A percentile compares a stretch with the other conserved stretches of the same genome.
These are phyloP conservation scores for Pittosporum tobira DNA, from an alignment of 129 eudicot genomes.

Conservation along the genomic window DNA sequence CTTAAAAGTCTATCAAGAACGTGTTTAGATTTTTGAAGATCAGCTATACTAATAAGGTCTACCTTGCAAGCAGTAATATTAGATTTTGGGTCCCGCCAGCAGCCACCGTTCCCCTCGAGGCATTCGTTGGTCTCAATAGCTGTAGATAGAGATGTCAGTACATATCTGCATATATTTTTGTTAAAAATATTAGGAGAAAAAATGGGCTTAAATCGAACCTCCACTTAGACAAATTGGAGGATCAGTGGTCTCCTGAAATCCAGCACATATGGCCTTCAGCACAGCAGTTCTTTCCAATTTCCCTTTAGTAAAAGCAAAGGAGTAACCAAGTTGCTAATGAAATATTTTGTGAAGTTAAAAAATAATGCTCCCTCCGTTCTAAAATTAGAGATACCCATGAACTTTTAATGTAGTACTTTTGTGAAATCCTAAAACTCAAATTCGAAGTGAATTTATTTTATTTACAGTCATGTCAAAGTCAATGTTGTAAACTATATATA, in stretches of 20 bases:
- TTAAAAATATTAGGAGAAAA: neutral
- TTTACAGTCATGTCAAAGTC: too few species aligned
- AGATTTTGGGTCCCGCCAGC: constrained; percentile 62
- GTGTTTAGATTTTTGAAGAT: neutral
- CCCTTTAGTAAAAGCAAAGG: constrained; percentile 29
- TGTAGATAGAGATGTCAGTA: constrained; percentile 15
- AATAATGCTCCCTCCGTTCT: too few species aligned
- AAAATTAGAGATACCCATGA: too few species aligned
- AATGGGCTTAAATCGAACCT: constrained; percentile 31
- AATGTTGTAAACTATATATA: too few species aligned
- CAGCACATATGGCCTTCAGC: constrained; percentile 80
- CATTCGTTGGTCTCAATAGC: constrained; percentile 91
- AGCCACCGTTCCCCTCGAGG: constrained; percentile 78
- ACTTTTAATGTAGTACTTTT: too few species aligned
- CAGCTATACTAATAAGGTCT: neutral
- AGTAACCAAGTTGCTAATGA: neutral
- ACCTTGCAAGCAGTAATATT: constrained; percentile 89
- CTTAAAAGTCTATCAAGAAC: neutral
- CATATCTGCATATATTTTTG: neutral
- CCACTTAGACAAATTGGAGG: constrained; percentile 83
- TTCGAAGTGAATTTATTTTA: too few species aligned
- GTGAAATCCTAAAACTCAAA: too few species aligned
- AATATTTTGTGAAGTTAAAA: too few species aligned
- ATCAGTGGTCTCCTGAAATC: constrained; percentile 77
- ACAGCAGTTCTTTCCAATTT: constrained; percentile 82